Conservation (phyloP, 2,329 filamentous ascomycete species). For the Endoconidiophora polonica region DNA sequence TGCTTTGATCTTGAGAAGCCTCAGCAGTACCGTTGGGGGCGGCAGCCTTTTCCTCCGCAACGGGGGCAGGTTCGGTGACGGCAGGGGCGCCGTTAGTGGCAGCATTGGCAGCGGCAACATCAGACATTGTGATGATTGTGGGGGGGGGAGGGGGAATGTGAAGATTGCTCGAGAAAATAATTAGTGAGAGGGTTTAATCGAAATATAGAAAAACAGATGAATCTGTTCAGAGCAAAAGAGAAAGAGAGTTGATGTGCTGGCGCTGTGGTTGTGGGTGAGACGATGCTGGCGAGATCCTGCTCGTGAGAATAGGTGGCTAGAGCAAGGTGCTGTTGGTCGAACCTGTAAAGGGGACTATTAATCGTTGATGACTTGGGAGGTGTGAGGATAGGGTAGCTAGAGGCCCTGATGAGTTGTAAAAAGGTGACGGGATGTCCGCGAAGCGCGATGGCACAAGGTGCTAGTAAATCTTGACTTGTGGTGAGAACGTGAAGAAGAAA, state of each 20-base stretch:
- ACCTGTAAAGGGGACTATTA: constrained; percentile 12
- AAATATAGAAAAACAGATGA: constrained; percentile 23
- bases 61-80: constrained; percentile 8
- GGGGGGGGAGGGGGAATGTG: constrained; percentile 25
- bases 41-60: constrained; percentile 48
- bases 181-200: constrained; percentile 17
- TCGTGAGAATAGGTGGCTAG: constrained; percentile 11
- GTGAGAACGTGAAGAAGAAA: constrained; percentile 21
- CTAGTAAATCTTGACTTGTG: constrained; percentile 22
- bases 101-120: constrained; percentile 24
- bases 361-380: constrained; percentile 9
- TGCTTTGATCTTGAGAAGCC: constrained; percentile 58
- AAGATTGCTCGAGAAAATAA: constrained; percentile 51
- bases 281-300: constrained; percentile 6
- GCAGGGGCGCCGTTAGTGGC: constrained; percentile 9
- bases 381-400: constrained; percentile 60
- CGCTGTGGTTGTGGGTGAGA: neutral
- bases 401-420: constrained; percentile 57
- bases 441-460: constrained; percentile 15
- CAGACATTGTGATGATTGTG: constrained; percentile 62
- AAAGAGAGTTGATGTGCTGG: neutral
- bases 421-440: constrained; percentile 24
- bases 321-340: constrained; percentile 12
- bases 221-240: constrained; percentile 1
- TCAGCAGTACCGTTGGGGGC: constrained; percentile 58